A percentile compares a stretch with the other conserved stretches of the same genome.
Conservation (phyloP, 106 monocot genomes). For the Dioscorea alata region DNA sequence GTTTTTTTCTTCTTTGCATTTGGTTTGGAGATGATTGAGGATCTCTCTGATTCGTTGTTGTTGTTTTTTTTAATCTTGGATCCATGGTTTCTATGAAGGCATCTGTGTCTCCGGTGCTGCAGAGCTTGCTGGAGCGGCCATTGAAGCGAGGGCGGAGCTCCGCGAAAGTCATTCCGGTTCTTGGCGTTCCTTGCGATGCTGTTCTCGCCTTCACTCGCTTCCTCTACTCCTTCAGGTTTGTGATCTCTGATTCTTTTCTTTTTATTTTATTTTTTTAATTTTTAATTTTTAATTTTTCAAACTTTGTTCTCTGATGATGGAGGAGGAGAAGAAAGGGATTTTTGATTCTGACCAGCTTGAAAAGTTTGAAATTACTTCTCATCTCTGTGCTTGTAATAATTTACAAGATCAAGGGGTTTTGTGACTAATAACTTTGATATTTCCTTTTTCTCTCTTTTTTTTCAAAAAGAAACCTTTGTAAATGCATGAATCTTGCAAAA, state of each 20-base stretch:
- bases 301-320: no score
- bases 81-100: conserved; percentile 23
- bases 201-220: conserved; percentile 60
- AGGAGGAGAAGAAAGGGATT: no score
- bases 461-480: no score
- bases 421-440: no score
- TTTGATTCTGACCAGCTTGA: no score
- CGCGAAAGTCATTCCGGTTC: conserved; percentile 30
- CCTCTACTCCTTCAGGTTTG: conserved; percentile 50
- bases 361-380: no score
- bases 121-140: conserved; percentile 30
- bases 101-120: conserved; percentile 71
- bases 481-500: no score
- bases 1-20: not conserved
- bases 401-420: no score
- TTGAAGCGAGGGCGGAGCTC: not conserved
- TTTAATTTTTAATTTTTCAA: no score
- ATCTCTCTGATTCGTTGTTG: not conserved
- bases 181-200: conserved; percentile 64
- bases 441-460: no score
- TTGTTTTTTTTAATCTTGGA: not conserved
- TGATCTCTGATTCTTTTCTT: not conserved
- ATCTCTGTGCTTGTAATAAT: no score
- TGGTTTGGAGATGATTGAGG: not conserved
- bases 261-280: no score